Percentiles rank a stretch among this genome's conserved stretches.
Evolutionary conservation across 208 protist species (phyloP).

Genomic region (Trichomonas tenax): DNA sequence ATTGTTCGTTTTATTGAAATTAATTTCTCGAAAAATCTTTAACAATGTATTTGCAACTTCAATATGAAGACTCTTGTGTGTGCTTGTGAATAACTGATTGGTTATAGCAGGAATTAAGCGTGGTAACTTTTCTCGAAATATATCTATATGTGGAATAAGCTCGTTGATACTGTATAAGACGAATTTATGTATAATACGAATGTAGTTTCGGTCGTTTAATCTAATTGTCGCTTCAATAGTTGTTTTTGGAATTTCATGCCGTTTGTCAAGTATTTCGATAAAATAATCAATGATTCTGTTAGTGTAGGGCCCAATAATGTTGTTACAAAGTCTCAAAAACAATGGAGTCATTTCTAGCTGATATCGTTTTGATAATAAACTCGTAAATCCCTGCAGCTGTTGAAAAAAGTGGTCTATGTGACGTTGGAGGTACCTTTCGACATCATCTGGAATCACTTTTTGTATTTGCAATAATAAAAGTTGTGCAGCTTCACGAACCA

Average conservation of each 20-base stretch:
- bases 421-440: neutral
- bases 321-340: neutral
- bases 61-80: neutral
- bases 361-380: neutral
- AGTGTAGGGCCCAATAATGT: neutral
- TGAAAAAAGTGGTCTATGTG: neutral
- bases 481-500: neutral
- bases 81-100: neutral
- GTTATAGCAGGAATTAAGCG: neutral
- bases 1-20: neutral
- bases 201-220: neutral
- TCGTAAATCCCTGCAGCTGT: neutral
- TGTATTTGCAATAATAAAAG: neutral
- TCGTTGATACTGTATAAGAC: neutral
- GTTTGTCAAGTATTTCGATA: neutral
- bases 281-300: neutral
- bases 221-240: neutral
- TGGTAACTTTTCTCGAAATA: neutral
- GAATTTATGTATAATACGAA: neutral
- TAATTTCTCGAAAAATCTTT: neutral
- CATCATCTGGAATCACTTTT: neutral
- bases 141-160: neutral
- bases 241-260: neutral
- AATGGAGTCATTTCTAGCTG: neutral
- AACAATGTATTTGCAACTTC: neutral